Base-by-base conservation (phyloP, 2,329 filamentous ascomycete species). In the Colletotrichum plurivorum region DNA sequence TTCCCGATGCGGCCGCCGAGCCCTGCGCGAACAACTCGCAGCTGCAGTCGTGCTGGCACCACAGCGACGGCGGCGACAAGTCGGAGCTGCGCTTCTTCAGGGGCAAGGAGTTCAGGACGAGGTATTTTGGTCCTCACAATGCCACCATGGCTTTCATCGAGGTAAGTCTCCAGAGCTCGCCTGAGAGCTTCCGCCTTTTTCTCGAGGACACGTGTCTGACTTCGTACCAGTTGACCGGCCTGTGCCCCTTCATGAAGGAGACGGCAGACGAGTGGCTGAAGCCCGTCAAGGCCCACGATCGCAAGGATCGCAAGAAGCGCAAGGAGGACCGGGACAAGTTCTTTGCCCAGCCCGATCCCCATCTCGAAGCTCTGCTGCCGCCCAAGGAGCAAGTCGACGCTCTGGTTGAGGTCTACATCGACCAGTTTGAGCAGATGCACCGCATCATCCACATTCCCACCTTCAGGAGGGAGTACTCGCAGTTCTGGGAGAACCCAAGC, bases 171-270 rank as follows among this genome's bases (percentile, higher is more conserved):
- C 52, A n/a, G 10, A 43, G 27, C 48, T 43, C 12, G 51, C 15
- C 8, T 2, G 31, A 46, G 62, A 31, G 13, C 53, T 53, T 43
- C 41, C 15, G 18, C 36, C 12, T 22, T 1, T 18, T 45, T 13
- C 5, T 51, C 3, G 27, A 48, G 27, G 41, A 43, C 18, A 25
- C 20, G 36, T 45, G 16, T 54, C 65, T 73, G 45, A 72, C 62
- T 41, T 39, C 22, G 10, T 65, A 12, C 31, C 59, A 80, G 80
- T 79, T 88, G 73, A 85, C 85, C 2, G 88, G 88, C 2, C 81
- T 90, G 53, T 87, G 84, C 53, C 85, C 87, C 15, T 90, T 90
- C 67, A 90, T 90, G 88, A 86, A 85, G 71, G 87, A 90, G 78
- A 89, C 87, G 1, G 87, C 88, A 10, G 86, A 89, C 61, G 87